A percentile compares a stretch with the other conserved stretches of the same genome.
phyloP scores from a whole-genome alignment of 306 rosid genomes.

The Mimosa pudica region DNA sequence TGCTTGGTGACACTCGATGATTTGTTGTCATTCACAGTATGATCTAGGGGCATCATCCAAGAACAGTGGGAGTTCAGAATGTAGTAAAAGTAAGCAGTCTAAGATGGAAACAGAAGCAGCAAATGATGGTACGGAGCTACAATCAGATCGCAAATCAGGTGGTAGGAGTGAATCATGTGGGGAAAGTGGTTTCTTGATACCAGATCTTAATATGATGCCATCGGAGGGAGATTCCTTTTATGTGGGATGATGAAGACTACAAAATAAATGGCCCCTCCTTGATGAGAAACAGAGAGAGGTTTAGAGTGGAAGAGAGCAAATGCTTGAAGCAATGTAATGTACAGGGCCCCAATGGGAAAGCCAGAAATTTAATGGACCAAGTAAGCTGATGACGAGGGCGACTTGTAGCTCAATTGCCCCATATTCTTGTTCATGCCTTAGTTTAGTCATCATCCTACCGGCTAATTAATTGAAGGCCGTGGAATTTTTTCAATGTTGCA shows the following conservation, averaged over 20 bases:
- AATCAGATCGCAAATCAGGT: conserved; percentile 40
- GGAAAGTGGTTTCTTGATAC: conserved; percentile 55
- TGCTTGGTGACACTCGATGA: background rate
- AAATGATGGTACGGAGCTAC: conserved; percentile 32
- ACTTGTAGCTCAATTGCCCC: background rate
- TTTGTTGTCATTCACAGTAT: conserved; percentile 42
- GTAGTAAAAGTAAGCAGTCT: background rate
- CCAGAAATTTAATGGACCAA: background rate
- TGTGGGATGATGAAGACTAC: conserved; percentile 47
- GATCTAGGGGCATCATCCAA: conserved; percentile 52
- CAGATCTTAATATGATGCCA: conserved; percentile 82
- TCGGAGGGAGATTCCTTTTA: conserved; percentile 45
- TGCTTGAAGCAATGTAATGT: background rate
- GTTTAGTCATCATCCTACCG: background rate
- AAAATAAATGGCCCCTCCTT: conserved; percentile 5
- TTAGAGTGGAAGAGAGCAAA: background rate
- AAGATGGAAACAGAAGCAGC: conserved; percentile 28
- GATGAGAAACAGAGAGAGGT: background rate
- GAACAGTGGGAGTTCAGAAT: conserved; percentile 39
- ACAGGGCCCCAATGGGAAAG: background rate
- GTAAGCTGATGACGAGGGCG: background rate
- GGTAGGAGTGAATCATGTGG: conserved; percentile 28
- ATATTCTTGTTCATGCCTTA: background rate
- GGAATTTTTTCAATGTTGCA: background rate
- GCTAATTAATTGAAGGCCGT: conserved; percentile 1